These are phyloP conservation scores for Trichosporon inkin DNA, from an alignment of 1,284 basidiomycete genomes.

Conservation along the genomic window DNA sequence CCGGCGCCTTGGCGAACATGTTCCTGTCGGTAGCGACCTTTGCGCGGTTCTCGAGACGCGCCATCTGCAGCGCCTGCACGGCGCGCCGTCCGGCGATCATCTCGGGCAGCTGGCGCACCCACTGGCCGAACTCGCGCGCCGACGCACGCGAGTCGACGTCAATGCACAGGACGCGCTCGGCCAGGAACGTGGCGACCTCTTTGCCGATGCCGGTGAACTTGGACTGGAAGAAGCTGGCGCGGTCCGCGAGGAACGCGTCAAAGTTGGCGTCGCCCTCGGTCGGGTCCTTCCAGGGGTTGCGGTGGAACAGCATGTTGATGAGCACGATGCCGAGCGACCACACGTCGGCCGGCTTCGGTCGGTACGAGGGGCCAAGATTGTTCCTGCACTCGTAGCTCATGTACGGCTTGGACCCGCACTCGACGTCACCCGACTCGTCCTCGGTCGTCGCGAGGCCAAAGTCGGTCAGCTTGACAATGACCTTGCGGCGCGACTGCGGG, in stretches of 20 bases:
- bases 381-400: slow-evolving; percentile 99
- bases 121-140: slow-evolving; percentile 78
- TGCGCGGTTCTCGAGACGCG: slow-evolving; percentile 32
- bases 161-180: slow-evolving; percentile 80
- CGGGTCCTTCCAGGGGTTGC: slow-evolving; percentile 97
- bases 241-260: slow-evolving; percentile 71
- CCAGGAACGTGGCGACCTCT: slow-evolving; percentile 78
- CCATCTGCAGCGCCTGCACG: slow-evolving; percentile 38
- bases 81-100: slow-evolving; percentile 57
- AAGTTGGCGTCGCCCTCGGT: slow-evolving; percentile 71
- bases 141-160: slow-evolving; percentile 59
- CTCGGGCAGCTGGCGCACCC: slow-evolving; percentile 74
- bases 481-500: slow-evolving; percentile 56
- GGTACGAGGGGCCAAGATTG: slow-evolving; percentile 88
- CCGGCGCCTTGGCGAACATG: slow-evolving; percentile 44
- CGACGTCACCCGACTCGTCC: slow-evolving; percentile 85
- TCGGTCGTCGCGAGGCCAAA: slow-evolving; percentile 94
- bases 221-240: slow-evolving; percentile 77
- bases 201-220: slow-evolving; percentile 90
- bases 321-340: slow-evolving; percentile 98
- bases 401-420: slow-evolving; percentile 97
- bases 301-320: slow-evolving; percentile 98
- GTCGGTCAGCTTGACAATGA: slow-evolving; percentile 86
- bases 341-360: slow-evolving; percentile 90
- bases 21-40: slow-evolving; percentile 29